Percentiles rank a stretch among this genome's conserved stretches.
These are phyloP conservation scores for Podospora fimiseda DNA, from an alignment of 495 filamentous ascomycete genomes.

Conservation along the genomic window DNA sequence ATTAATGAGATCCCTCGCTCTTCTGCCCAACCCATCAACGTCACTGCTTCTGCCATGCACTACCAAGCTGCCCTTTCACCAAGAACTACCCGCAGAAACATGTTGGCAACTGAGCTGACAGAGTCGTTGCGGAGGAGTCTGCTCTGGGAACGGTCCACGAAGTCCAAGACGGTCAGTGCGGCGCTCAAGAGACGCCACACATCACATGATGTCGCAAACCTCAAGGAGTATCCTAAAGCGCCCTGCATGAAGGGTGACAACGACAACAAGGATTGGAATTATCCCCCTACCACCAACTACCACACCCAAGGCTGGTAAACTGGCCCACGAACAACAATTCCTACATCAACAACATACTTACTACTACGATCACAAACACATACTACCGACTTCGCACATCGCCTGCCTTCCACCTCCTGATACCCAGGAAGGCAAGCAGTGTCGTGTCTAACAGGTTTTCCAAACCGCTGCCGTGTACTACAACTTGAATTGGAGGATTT, in stretches of 20 bases:
- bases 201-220: conserved; percentile 77
- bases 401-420: conserved; percentile 18
- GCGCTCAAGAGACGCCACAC: conserved; percentile 90
- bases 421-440: conserved; percentile 23
- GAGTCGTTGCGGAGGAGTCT: conserved; percentile 39
- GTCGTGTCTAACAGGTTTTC: conserved; percentile 22
- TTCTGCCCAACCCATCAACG: conserved; percentile 71
- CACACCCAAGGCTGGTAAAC: conserved; percentile 50
- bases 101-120: conserved; percentile 85
- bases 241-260: conserved; percentile 44
- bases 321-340: conserved; percentile 5
- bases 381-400: conserved; percentile 22
- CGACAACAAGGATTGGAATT: conserved; percentile 45
- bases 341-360: too few relatives aligned
- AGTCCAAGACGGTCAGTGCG: conserved; percentile 79
- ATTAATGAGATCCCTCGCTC: conserved; percentile 68
- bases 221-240: conserved; percentile 66
- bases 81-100: conserved; percentile 88
- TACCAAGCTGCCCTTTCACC: conserved; percentile 71
- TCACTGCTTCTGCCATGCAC: conserved; percentile 58
- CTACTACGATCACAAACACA: conserved; percentile 2
- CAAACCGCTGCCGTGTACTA: conserved; percentile 37
- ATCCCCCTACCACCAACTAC: conserved; percentile 44
- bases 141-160: conserved; percentile 39
- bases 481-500: conserved; percentile 31